Percentiles rank a stretch among this genome's conserved stretches.
Evolutionary conservation across 257 asterid species (phyloP).

Genomic region (Haberlea rhodopensis): DNA sequence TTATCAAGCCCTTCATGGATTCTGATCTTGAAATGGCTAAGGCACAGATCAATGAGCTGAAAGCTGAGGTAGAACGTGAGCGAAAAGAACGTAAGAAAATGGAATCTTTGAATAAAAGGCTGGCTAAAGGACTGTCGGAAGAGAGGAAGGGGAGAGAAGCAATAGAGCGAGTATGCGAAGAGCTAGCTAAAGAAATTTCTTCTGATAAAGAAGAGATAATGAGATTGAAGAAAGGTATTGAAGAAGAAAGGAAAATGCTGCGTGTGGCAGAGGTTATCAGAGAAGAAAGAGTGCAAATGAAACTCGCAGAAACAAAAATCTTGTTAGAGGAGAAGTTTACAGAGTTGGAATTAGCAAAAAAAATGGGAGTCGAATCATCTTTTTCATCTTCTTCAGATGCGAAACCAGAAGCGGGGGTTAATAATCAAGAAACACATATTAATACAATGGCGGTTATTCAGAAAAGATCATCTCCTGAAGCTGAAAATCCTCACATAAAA

Average conservation of each 20-base stretch:
- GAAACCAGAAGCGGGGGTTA: slow-evolving; percentile 21
- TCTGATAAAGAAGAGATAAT: slow-evolving; percentile 35
- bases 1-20: slow-evolving; percentile 66
- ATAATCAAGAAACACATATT: neutral
- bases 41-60: slow-evolving; percentile 39
- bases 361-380: slow-evolving; percentile 6
- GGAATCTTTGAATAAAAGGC: slow-evolving; percentile 45
- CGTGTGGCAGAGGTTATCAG: slow-evolving; percentile 72
- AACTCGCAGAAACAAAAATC: slow-evolving; percentile 60
- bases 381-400: neutral
- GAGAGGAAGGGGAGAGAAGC: slow-evolving; percentile 59
- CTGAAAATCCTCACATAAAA: slow-evolving; percentile 76
- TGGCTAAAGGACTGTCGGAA: slow-evolving; percentile 45
- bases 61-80: slow-evolving; percentile 45
- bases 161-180: slow-evolving; percentile 43
- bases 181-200: slow-evolving; percentile 50
- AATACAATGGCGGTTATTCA: slow-evolving; percentile 24
- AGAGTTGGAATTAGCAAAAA: slow-evolving; percentile 40
- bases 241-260: slow-evolving; percentile 78
- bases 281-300: slow-evolving; percentile 88
- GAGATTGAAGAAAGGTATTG: slow-evolving; percentile 55
- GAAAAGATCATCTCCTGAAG: slow-evolving; percentile 36
- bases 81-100: slow-evolving; percentile 49
- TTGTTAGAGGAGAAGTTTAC: slow-evolving; percentile 58
- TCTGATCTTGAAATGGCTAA: slow-evolving; percentile 56